phyloP scores from a whole-genome alignment of 768 basidiomycete genomes.

The Multifurca ochricompacta region DNA sequence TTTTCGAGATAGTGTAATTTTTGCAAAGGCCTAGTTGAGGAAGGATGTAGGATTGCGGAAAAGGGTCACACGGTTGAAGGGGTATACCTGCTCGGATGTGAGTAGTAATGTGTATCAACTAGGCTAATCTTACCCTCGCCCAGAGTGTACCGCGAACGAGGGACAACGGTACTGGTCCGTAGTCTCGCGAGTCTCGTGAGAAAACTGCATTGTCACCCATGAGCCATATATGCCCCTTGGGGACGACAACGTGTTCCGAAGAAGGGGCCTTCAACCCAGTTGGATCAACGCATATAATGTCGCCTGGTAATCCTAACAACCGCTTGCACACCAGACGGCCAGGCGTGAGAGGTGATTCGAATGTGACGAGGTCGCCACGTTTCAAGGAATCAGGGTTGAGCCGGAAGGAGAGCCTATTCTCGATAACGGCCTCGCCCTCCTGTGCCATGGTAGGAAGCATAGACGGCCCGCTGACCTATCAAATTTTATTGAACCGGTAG shows the following conservation, averaged over 20 bases:
- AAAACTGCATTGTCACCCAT: slow-evolving; percentile 79
- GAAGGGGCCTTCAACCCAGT: slow-evolving; percentile 56
- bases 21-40: slow-evolving; percentile 21
- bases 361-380: slow-evolving; percentile 73
- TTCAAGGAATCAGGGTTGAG: slow-evolving; percentile 42
- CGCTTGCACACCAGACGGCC: slow-evolving; percentile 75
- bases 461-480: slow-evolving; percentile 63
- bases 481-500: not conserved
- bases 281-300: slow-evolving; percentile 84
- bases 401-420: slow-evolving; percentile 49
- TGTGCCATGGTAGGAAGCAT: slow-evolving; percentile 71
- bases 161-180: slow-evolving; percentile 84
- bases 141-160: slow-evolving; percentile 62
- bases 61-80: slow-evolving; percentile 20
- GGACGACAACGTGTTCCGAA: slow-evolving; percentile 68
- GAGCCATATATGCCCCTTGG: slow-evolving; percentile 85
- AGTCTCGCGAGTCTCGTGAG: slow-evolving; percentile 85
- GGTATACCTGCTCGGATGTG: slow-evolving; percentile 24
- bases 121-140: slow-evolving; percentile 46
- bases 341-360: slow-evolving; percentile 64
- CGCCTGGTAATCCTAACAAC: slow-evolving; percentile 83
- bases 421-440: slow-evolving; percentile 54
- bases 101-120: not conserved
- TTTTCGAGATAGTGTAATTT: slow-evolving; percentile 45
- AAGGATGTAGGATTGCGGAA: slow-evolving; percentile 29